phyloP scores from a whole-genome alignment of 2,329 filamentous ascomycete genomes.

The Fusarium staphyleae region DNA sequence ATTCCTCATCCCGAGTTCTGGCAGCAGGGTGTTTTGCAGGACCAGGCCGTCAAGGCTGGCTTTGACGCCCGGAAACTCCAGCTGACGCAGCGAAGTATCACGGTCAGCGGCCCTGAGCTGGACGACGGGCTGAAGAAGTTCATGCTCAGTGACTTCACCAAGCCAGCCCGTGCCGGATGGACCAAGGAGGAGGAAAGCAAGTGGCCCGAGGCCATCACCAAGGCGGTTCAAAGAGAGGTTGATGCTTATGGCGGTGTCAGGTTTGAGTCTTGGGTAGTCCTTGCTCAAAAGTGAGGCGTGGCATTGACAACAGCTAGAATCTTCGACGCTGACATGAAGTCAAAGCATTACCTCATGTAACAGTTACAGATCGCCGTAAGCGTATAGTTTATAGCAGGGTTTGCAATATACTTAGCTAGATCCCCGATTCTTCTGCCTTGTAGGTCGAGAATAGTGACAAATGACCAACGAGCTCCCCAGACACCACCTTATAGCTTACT shows the following conservation, averaged over 20 bases:
- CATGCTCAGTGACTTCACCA: conserved; percentile 31
- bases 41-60: conserved; percentile 31
- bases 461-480: too few species aligned
- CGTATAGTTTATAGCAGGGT: too few species aligned
- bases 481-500: too few species aligned
- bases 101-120: conserved; percentile 25
- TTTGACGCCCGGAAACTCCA: conserved; percentile 27
- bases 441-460: too few species aligned
- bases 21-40: conserved; percentile 34
- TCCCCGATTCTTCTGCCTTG: too few species aligned
- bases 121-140: conserved; percentile 35
- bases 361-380: too few species aligned
- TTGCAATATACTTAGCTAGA: too few species aligned
- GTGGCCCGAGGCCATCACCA: conserved; percentile 35
- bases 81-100: conserved; percentile 7
- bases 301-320: background rate
- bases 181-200: conserved; percentile 31
- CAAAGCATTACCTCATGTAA: too few species aligned
- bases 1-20: conserved; percentile 39
- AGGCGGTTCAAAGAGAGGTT: conserved; percentile 30
- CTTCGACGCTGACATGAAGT: too few species aligned
- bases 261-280: conserved; percentile 37
- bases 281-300: conserved; percentile 31
- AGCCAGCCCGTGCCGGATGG: conserved; percentile 31
- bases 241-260: conserved; percentile 32